Base-by-base conservation (phyloP, 176 grass and related monocot genomes). In the Carex littledalei region DNA sequence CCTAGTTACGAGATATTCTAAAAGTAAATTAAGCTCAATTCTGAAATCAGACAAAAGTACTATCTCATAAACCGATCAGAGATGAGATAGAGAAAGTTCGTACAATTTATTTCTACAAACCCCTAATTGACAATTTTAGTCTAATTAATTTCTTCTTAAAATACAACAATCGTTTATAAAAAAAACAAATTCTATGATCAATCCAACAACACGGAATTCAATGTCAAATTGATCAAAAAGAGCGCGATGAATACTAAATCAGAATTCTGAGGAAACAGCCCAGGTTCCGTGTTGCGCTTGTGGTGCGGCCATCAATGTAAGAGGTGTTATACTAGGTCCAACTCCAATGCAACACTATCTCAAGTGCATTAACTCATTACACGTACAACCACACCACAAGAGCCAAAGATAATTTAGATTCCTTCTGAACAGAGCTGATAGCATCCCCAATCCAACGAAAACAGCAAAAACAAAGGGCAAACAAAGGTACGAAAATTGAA, bases 161-260 rank as follows among this genome's bases (percentile, higher is more conserved):
- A 32, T 10, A n/a, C 22, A 6, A 70, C 5, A n/a, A 6, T 41
- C 3, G 34, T 70, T 41, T 1, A 32, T 2, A 39, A 6, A 41
- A 13, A 13, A 17, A 59, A 6, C 1, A 6, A 59, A 26, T 75
- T 75, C n/a, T 50, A 53, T 50, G 43, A 12, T 34, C 12, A 56
- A 57, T 78, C 13, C 12, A 29, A 8, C 47, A 6, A 29, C 24
- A 76, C 21, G n/a, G 50, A 32, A 12, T 57, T 78, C 74, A 55
- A 34, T 78, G 49, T 78, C 26, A 56, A 72, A 34, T 78, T 31
- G 74, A 78, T 78, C 50, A 78, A 78, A 57, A 37, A 78, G 67
- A 53, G 74, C 74, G 50, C 74, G 24, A 78, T 56, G 49, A 56
- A 14, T 78, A 7, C 47, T 20, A 20, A 72, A 72, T 72, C 68